These are phyloP conservation scores for Claviceps spartinae DNA, from an alignment of 2,329 filamentous ascomycete genomes.

Conservation along the genomic window DNA sequence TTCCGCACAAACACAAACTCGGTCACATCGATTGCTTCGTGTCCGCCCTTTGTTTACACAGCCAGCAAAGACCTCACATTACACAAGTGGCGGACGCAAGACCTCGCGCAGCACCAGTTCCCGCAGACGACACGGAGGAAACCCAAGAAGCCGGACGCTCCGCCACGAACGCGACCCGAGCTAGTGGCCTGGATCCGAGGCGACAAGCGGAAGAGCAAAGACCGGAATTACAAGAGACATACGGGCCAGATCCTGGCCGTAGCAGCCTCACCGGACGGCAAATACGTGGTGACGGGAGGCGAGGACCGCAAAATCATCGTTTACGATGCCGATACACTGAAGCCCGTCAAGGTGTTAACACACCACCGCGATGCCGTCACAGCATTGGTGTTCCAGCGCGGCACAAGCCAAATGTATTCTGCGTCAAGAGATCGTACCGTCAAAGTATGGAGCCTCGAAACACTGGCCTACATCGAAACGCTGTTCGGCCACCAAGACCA, in stretches of 20 bases:
- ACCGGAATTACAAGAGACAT: slow-evolving; percentile 62
- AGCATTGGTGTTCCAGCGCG: slow-evolving; percentile 70
- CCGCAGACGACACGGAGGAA: slow-evolving; percentile 45
- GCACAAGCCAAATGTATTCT: slow-evolving; percentile 85
- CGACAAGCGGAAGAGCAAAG: slow-evolving; percentile 43
- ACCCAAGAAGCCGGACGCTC: slow-evolving; percentile 43
- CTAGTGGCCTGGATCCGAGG: slow-evolving; percentile 51
- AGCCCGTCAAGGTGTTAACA: slow-evolving; percentile 69
- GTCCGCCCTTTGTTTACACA: slow-evolving; percentile 73
- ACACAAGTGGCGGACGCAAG: slow-evolving; percentile 79
- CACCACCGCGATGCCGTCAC: slow-evolving; percentile 85
- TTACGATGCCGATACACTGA: slow-evolving; percentile 71
- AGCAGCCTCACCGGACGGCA: slow-evolving; percentile 77
- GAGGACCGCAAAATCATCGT: slow-evolving; percentile 74
- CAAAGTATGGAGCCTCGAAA: slow-evolving; percentile 88
- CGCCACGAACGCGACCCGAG: slow-evolving; percentile 47
- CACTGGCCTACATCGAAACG: slow-evolving; percentile 88
- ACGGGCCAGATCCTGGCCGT: slow-evolving; percentile 68
- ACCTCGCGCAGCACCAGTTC: slow-evolving; percentile 46
- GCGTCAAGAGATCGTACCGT: slow-evolving; percentile 84
- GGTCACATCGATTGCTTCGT: slow-evolving; percentile 68
- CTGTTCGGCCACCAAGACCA: slow-evolving; percentile 92
- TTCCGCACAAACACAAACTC: slow-evolving; percentile 68
- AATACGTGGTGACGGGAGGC: slow-evolving; percentile 82
- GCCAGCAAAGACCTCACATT: slow-evolving; percentile 73